Percentiles rank a stretch among this genome's conserved stretches.
phyloP scores from a whole-genome alignment of 345 rosid genomes.

The Balakata baccata region DNA sequence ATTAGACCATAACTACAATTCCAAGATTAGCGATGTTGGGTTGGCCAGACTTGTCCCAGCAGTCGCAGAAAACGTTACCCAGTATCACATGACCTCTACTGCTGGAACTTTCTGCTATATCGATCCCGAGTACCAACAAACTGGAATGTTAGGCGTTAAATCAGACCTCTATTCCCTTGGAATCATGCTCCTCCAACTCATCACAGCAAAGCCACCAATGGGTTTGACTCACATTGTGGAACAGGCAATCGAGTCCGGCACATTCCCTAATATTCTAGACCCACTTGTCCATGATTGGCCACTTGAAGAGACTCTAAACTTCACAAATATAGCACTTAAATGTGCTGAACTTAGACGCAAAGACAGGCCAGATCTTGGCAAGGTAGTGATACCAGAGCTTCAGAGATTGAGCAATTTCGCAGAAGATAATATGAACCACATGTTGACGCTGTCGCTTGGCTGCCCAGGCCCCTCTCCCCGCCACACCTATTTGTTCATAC shows the following conservation, averaged over 20 bases:
- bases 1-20: slow-evolving; percentile 72
- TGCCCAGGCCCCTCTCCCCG: slow-evolving; percentile 29
- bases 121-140: slow-evolving; percentile 95
- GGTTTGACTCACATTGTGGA: slow-evolving; percentile 59
- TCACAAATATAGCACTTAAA: slow-evolving; percentile 57
- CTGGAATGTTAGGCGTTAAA: slow-evolving; percentile 87
- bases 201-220: slow-evolving; percentile 73
- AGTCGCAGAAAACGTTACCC: slow-evolving; percentile 70
- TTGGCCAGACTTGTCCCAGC: slow-evolving; percentile 83
- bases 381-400: slow-evolving; percentile 62
- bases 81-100: slow-evolving; percentile 61
- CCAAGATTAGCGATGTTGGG: slow-evolving; percentile 88
- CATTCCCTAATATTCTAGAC: slow-evolving; percentile 57
- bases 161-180: slow-evolving; percentile 91
- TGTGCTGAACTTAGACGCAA: slow-evolving; percentile 82
- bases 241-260: slow-evolving; percentile 53
- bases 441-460: slow-evolving; percentile 25
- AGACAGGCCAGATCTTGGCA: slow-evolving; percentile 89
- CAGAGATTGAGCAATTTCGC: slow-evolving; percentile 54
- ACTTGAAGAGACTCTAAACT: slow-evolving; percentile 48
- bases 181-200: slow-evolving; percentile 68
- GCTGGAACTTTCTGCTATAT: slow-evolving; percentile 95
- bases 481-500: slow-evolving; percentile 25
- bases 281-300: slow-evolving; percentile 81
- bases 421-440: slow-evolving; percentile 40